Evolutionary conservation across 2,329 filamentous ascomycete genomes (phyloP), one percentile per base, ranked within the genome.

Genomic region (Talaromyces funiculosus): DNA sequence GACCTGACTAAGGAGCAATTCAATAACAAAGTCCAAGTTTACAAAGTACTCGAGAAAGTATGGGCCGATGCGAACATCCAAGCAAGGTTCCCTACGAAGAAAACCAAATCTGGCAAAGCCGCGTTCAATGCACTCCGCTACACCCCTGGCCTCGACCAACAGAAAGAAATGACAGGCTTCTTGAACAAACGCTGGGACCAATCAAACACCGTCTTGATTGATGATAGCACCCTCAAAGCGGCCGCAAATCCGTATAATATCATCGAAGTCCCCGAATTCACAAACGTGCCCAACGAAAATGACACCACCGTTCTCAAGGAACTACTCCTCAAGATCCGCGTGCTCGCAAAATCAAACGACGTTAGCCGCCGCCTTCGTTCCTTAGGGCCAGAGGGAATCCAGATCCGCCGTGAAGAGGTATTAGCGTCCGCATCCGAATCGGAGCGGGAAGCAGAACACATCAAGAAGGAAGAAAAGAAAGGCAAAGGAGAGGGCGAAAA

Each of bases 191-290:
- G 66, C 0, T 97, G 92, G 89, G 83, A 86, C 67, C 92, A 96
- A 75, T 82, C 82, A 55, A 96, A 97, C 73, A 97, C 94, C 0
- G 82, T 97, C 6, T 80, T 99, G 26, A 86, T 97, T 40, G 94
- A 99, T 67, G 94, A 97, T 75, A 90, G 87, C 31, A 68, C 76
- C 1, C 82, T 92, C 68, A 99, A 97, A 78, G 92, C 88, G 0
- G 81, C 84, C 26, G 87, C 83, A 59, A 90, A 99, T 73, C 94
- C 94, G 0, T 84, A 85, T 76, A 97, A 97, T 68, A 81, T 94
- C 22, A 76, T 97, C 9, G 80, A 86, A 65, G 82, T 97, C 22
- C 90, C 92, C 0, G 91, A 95, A 73, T 97, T 94, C 69, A 73
- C 67, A 20, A 72, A 71, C 40, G 79, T 72, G 33, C 71, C 77